Conservation (phyloP, 2,329 filamentous ascomycete genomes). For the Cyphellophora europaea region DNA sequence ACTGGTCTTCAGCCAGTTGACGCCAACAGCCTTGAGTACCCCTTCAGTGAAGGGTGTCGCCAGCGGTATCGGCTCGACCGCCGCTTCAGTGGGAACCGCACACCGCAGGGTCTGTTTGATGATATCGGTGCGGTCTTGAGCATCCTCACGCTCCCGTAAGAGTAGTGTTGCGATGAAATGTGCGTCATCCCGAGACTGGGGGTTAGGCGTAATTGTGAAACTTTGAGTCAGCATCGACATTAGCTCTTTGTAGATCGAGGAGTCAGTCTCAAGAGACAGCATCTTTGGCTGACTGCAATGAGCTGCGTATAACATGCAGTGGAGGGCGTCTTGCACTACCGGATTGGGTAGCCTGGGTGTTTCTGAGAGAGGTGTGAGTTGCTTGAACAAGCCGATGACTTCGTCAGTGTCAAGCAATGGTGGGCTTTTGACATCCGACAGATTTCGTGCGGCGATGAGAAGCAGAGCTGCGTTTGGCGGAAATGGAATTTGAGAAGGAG, state of each 20-base stretch:
- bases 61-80: conserved; percentile 13
- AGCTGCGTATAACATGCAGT: conserved; percentile 11
- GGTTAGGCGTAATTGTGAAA: conserved; percentile 15
- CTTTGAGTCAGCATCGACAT: conserved; percentile 11
- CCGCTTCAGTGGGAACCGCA: conserved; percentile 11
- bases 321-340: conserved; percentile 11
- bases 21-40: conserved; percentile 16
- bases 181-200: conserved; percentile 14
- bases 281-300: not conserved
- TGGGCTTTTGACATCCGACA: conserved; percentile 4
- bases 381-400: conserved; percentile 12
- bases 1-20: conserved; percentile 19
- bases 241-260: not conserved
- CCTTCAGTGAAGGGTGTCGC: conserved; percentile 11
- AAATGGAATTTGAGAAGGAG: conserved; percentile 18
- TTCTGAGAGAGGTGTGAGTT: conserved; percentile 11
- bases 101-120: conserved; percentile 16
- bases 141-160: conserved; percentile 13
- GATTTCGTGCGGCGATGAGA: conserved; percentile 11
- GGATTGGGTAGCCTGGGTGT: conserved; percentile 9
- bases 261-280: not conserved
- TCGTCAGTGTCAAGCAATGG: conserved; percentile 7
- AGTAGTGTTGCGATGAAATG: conserved; percentile 16
- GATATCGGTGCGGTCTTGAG: conserved; percentile 9
- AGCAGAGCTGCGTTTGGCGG: conserved; percentile 15